Conservation (phyloP, 495 filamentous ascomycete species). For the Monascus purpureus region DNA sequence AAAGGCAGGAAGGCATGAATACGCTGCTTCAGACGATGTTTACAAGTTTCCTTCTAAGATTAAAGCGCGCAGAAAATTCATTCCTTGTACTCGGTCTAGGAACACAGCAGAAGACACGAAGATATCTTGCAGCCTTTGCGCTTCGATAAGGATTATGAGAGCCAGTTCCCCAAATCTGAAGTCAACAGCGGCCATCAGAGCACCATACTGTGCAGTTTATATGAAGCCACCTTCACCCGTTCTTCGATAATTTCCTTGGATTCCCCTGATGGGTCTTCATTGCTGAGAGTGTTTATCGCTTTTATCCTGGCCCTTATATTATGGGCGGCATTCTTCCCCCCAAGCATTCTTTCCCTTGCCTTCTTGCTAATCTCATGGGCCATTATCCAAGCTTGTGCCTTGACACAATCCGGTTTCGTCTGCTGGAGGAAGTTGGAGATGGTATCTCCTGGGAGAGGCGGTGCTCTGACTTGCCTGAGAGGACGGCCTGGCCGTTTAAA, state of each 20-base stretch:
- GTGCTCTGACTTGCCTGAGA: not conserved
- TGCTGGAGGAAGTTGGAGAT: slow-evolving; percentile 50
- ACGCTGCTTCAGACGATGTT: slow-evolving; percentile 1
- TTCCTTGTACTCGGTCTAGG: too few relatives aligned
- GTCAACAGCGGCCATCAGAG: too few relatives aligned
- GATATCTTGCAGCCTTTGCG: too few relatives aligned
- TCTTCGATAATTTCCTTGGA: not conserved
- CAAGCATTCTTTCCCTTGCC: not conserved
- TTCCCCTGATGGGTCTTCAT: not conserved
- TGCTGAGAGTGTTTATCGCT: not conserved
- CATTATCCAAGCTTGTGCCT: slow-evolving; percentile 8
- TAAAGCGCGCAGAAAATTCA: too few relatives aligned
- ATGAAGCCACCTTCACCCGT: not conserved
- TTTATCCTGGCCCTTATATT: not conserved
- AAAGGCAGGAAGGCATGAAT: slow-evolving; percentile 23
- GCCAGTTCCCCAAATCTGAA: too few relatives aligned
- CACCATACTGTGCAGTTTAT: not conserved
- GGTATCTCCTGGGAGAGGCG: slow-evolving; percentile 26
- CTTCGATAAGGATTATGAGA: too few relatives aligned
- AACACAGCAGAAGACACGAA: too few relatives aligned
- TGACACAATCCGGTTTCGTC: slow-evolving; percentile 42
- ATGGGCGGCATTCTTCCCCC: not conserved
- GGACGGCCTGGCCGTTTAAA: not conserved
- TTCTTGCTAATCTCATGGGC: slow-evolving; percentile 8
- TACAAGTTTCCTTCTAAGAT: too few relatives aligned